Conservation (phyloP, 2,329 filamentous ascomycete species). For the Thielaviopsis ethacetica region DNA sequence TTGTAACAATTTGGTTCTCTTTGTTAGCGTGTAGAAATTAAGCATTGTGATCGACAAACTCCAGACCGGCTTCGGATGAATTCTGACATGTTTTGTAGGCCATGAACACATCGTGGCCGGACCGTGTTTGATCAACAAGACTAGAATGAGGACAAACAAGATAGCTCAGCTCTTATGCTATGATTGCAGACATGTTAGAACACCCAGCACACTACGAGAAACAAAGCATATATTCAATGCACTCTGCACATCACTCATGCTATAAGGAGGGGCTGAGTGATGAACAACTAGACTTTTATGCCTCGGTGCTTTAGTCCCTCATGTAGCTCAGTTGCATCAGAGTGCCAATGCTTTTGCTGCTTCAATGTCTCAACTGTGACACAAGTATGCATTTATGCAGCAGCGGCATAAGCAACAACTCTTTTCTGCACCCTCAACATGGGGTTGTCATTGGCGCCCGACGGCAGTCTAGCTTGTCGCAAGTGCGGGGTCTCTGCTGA, state of each 20-base stretch:
- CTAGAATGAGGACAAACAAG: background rate
- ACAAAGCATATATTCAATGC: background rate
- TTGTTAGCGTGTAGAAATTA: background rate
- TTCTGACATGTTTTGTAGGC: background rate
- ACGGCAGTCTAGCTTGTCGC: too few species aligned
- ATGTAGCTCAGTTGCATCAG: background rate
- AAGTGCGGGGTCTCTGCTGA: too few species aligned
- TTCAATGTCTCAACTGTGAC: background rate
- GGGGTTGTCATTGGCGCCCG: too few species aligned
- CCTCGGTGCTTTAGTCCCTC: background rate
- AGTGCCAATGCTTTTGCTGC: background rate
- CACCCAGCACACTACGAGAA: background rate
- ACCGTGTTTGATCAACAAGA: background rate
- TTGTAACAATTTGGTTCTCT: background rate
- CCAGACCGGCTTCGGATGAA: background rate
- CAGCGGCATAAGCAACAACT: background rate
- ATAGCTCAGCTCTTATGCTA: background rate
- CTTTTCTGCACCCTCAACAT: too few species aligned
- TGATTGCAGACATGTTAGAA: background rate
- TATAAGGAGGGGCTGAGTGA: too few species aligned
- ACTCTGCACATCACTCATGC: too few species aligned
- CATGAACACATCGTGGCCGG: background rate
- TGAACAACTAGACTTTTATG: background rate
- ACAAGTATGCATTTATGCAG: background rate
- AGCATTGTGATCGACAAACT: background rate